These are phyloP conservation scores for Fusarium lateritium DNA, from an alignment of 2,329 filamentous ascomycete species.

Conservation along the genomic window DNA sequence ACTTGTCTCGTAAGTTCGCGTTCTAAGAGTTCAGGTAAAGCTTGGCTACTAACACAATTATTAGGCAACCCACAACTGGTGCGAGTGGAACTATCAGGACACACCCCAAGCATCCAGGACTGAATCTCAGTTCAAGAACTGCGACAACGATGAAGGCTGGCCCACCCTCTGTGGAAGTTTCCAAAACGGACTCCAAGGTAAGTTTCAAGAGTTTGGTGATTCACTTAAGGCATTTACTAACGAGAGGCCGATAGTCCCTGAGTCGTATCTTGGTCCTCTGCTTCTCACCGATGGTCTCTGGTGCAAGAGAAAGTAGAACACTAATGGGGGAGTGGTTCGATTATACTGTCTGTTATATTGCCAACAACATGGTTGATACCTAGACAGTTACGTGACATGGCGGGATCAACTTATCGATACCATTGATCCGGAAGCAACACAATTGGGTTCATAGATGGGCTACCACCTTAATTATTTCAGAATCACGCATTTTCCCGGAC, in stretches of 20 bases:
- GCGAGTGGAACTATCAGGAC: conserved; percentile 27
- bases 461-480: too few species aligned
- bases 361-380: not conserved
- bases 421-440: too few species aligned
- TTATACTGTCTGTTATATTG: not conserved
- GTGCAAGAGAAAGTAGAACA: conserved; percentile 4
- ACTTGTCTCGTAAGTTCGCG: conserved; percentile 15
- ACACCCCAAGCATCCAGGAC: not conserved
- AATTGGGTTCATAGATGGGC: too few species aligned
- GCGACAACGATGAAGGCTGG: conserved; percentile 24
- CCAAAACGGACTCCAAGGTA: not conserved
- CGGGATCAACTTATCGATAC: too few species aligned
- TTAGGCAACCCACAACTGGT: conserved; percentile 20
- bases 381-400: too few species aligned
- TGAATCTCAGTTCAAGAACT: conserved; percentile 25
- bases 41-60: fast-evolving
- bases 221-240: fast-evolving
- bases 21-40: fast-evolving
- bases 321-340: not conserved
- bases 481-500: too few species aligned
- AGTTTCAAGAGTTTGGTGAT: fast-evolving
- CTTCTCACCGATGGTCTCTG: not conserved
- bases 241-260: not conserved
- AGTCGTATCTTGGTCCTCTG: conserved; percentile 18
- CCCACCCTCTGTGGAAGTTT: conserved; percentile 21